A percentile compares a stretch with the other conserved stretches of the same genome.
phyloP scores from a whole-genome alignment of 306 rosid species.

The Lathyrus tuberosus region DNA sequence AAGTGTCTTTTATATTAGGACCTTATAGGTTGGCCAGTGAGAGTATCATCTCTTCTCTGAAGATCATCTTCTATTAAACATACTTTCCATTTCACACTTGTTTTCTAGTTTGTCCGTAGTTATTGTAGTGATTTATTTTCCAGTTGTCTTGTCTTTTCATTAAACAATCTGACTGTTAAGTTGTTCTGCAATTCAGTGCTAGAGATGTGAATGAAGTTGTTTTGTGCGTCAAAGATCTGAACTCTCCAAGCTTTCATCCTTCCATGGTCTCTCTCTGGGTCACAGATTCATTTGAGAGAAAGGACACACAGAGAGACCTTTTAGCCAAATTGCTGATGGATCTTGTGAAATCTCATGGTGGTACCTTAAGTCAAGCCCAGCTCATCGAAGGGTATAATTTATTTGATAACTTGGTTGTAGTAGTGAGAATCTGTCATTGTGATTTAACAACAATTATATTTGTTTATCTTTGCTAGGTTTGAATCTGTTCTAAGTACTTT shows the following conservation, averaged over 20 bases:
- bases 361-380: conserved; percentile 58
- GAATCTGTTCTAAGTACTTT: conserved; percentile 64
- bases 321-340: conserved; percentile 67
- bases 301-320: conserved; percentile 73
- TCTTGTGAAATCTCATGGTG: conserved; percentile 62
- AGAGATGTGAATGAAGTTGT: conserved; percentile 80
- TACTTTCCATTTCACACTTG: neutral
- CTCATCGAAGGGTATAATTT: conserved; percentile 74
- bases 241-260: conserved; percentile 83
- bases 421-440: neutral
- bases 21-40: neutral
- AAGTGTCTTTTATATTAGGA: neutral
- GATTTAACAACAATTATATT: neutral
- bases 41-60: neutral
- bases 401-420: conserved; percentile 7
- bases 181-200: conserved; percentile 65
- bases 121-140: conserved; percentile 3
- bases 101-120: conserved; percentile 3
- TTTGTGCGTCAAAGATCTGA: conserved; percentile 69
- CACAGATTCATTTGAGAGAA: conserved; percentile 81
- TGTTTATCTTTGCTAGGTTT: conserved; percentile 54
- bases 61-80: neutral
- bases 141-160: conserved; percentile 8
- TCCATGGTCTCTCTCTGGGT: conserved; percentile 86
- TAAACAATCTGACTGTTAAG: conserved; percentile 27